Evolutionary conservation across 148 eudicot genomes (phyloP).

Genomic region (Euryodendron excelsum): DNA sequence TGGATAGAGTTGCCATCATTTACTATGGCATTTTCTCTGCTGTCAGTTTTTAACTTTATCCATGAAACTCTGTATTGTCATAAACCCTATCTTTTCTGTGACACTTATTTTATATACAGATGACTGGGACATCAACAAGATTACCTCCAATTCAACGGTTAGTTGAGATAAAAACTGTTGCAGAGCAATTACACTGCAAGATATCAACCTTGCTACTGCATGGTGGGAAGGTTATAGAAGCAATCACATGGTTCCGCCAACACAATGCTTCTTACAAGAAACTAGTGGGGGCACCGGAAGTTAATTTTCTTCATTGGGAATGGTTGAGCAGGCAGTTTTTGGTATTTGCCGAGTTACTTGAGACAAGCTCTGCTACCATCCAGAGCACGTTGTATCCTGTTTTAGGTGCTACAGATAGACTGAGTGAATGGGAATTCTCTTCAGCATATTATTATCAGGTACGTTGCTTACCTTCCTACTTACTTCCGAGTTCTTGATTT

Average conservation of each 20-base stretch:
- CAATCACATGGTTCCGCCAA: slow-evolving; percentile 86
- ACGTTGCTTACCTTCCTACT: slow-evolving; percentile 10
- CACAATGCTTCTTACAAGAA: slow-evolving; percentile 66
- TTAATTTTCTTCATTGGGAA: slow-evolving; percentile 93
- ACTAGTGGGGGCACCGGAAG: slow-evolving; percentile 77
- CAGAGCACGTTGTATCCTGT: slow-evolving; percentile 43
- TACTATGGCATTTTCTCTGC: too few relatives aligned
- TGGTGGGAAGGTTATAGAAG: slow-evolving; percentile 86
- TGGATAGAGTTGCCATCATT: too few relatives aligned
- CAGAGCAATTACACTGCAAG: slow-evolving; percentile 93
- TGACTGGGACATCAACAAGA: slow-evolving; percentile 89
- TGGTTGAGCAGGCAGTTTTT: slow-evolving; percentile 95
- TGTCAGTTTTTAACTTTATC: background rate
- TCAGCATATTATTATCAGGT: slow-evolving; percentile 95
- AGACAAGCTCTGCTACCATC: slow-evolving; percentile 66
- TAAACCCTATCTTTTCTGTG: slow-evolving; percentile 13
- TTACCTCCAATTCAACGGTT: slow-evolving; percentile 89
- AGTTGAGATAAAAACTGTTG: slow-evolving; percentile 85
- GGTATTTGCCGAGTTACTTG: slow-evolving; percentile 91
- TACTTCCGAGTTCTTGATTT: background rate
- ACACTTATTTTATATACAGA: slow-evolving; percentile 50
- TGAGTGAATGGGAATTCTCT: slow-evolving; percentile 76
- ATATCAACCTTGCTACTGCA: slow-evolving; percentile 87
- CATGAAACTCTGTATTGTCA: background rate
- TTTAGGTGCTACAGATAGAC: slow-evolving; percentile 48